These are phyloP conservation scores for Podospora appendiculata DNA, from an alignment of 495 filamentous ascomycete genomes.

Conservation along the genomic window DNA sequence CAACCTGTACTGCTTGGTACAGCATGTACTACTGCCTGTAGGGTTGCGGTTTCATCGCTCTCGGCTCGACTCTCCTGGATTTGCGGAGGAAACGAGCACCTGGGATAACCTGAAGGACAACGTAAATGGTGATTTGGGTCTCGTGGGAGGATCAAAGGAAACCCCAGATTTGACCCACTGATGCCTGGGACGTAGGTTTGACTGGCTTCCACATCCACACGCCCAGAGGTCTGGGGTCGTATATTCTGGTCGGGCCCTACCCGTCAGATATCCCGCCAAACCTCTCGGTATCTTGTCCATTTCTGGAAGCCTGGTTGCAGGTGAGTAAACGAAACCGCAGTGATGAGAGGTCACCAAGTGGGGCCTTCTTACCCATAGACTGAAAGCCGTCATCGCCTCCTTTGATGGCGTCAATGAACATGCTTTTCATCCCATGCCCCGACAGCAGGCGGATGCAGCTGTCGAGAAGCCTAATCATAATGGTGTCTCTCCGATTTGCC, in stretches of 20 bases:
- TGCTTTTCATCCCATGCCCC: constrained; percentile 29
- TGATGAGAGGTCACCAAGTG: background rate
- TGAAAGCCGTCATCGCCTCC: constrained; percentile 37
- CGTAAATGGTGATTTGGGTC: too few species aligned
- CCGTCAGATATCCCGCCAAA: constrained; percentile 32
- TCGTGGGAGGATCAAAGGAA: background rate
- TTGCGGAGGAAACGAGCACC: too few species aligned
- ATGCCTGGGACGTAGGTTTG: too few species aligned
- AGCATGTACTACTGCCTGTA: too few species aligned
- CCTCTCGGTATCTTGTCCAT: constrained; percentile 41
- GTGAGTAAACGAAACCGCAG: background rate
- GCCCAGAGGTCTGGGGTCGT: background rate
- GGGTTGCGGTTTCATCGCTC: too few species aligned
- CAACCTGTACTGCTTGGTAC: too few species aligned
- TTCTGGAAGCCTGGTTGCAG: constrained; percentile 35
- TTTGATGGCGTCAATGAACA: constrained; percentile 39
- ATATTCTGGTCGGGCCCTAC: background rate
- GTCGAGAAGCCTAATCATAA: constrained; percentile 40
- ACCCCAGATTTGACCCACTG: background rate
- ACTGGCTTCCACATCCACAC: too few species aligned
- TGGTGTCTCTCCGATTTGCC: constrained; percentile 28
- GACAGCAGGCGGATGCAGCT: constrained; percentile 31
- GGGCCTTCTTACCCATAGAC: constrained; percentile 32
- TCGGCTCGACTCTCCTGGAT: too few species aligned
- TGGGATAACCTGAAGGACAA: too few species aligned